Evolutionary conservation across 768 basidiomycete species (phyloP), one percentile per base, ranked within the genome.

Genomic region (Ephemerocybe angulata): DNA sequence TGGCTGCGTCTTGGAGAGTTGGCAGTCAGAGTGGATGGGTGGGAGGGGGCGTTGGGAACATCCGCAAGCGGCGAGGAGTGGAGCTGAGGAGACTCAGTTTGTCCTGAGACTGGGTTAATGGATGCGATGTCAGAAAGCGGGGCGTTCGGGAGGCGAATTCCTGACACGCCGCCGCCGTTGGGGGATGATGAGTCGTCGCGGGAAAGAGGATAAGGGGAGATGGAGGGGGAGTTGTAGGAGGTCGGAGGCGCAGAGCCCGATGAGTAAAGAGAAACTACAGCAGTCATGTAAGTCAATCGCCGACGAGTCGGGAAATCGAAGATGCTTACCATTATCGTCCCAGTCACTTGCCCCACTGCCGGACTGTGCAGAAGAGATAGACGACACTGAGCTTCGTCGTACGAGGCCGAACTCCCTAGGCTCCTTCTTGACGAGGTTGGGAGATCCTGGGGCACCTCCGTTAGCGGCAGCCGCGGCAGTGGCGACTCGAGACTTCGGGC

Each of bases 101-200:
- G 49, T 67, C 68, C 49, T n/a, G 47, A 28, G n/a, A 49, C 28
- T 6, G 44, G 24, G 30, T 49, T 49, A n/a, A 70, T 63, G 4
- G 84, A 80, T 2, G 84, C 83, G 56, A 90, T 82, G 64, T 89
- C 88, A 12, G 81, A 79, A 33, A 89, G 75, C 1, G 87, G 86
- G 7, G 86, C 81, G 58, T 85, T 87, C 15, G 88, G 88, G 7
- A 90, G 80, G 33, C 88, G 83, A 63, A 90, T 90, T 19, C 82
- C 83, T 17, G 38, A 41, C 38, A 41, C 38, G 28, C 77, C 77
- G 55, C 85, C 84, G 25, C 52, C 52, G 65, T 42, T 54, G 59
- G 25, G 58, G 51, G 81, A 80, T 33, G 76, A 75, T 1, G 81
- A 77, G 37, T 76, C 56, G 46, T 60, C 79, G 59, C 83, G 76